A percentile compares a stretch with the other conserved stretches of the same genome.
phyloP scores from a whole-genome alignment of 2,329 filamentous ascomycete genomes.

The Fusarium denticulatum region DNA sequence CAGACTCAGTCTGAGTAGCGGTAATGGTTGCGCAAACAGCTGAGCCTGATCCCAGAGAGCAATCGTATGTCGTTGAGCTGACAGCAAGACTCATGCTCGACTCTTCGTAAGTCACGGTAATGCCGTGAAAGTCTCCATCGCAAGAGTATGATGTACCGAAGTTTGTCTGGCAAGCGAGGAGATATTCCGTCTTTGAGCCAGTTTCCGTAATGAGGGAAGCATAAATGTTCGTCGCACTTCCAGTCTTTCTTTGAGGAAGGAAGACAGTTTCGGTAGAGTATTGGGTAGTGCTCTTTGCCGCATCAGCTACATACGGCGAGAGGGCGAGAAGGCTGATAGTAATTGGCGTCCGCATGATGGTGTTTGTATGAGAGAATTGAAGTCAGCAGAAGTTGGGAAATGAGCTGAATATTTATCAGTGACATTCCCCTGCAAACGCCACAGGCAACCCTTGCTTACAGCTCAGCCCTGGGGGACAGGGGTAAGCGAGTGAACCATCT shows the following conservation, averaged over 20 bases:
- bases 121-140: constrained; percentile 32
- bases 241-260: constrained; percentile 24
- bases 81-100: constrained; percentile 26
- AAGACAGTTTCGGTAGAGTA: constrained; percentile 30
- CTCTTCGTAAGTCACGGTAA: constrained; percentile 34
- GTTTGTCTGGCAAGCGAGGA: constrained; percentile 38
- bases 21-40: constrained; percentile 24
- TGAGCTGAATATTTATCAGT: not conserved
- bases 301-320: not conserved
- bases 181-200: constrained; percentile 34
- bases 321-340: not conserved
- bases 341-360: not conserved
- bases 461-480: constrained; percentile 2
- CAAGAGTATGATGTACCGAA: constrained; percentile 30
- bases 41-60: not conserved
- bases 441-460: not conserved
- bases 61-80: constrained; percentile 33
- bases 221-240: constrained; percentile 34
- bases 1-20: not conserved
- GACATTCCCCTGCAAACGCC: not conserved
- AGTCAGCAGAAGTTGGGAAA: not conserved
- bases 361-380: not conserved
- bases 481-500: not conserved
- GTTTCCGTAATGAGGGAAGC: constrained; percentile 38
- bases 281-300: constrained; percentile 9